Evolutionary conservation across 768 basidiomycete genomes (phyloP).

Genomic region (Trametes villosa): DNA sequence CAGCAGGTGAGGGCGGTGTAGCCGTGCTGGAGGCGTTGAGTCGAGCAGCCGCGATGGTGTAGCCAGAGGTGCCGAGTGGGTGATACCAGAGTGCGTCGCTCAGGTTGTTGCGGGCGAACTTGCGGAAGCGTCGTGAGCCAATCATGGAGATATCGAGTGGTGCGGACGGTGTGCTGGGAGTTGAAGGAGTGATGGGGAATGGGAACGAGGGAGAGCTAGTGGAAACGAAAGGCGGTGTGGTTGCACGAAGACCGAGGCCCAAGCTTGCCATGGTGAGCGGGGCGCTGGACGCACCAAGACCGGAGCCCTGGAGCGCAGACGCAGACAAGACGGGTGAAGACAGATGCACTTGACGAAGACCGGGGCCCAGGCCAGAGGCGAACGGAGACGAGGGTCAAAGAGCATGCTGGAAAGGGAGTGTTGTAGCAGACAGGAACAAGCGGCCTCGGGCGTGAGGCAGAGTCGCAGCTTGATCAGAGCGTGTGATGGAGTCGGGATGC

Average conservation of each 20-base stretch:
- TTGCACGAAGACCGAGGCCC: neutral
- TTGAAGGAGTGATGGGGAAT: neutral
- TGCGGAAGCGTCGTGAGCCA: slow-evolving; percentile 1
- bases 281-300: neutral
- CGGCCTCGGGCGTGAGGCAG: neutral
- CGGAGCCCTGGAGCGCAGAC: neutral
- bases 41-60: neutral
- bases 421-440: neutral
- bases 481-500: neutral
- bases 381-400: neutral
- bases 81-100: slow-evolving; percentile 8
- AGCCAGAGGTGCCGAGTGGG: slow-evolving; percentile 7
- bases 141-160: neutral
- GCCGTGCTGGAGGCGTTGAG: neutral
- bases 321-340: neutral
- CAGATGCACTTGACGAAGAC: neutral
- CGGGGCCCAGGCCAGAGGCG: neutral
- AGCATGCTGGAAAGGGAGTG: neutral
- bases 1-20: neutral
- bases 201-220: neutral
- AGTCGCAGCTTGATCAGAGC: neutral
- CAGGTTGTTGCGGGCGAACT: slow-evolving; percentile 6
- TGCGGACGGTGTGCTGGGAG: neutral
- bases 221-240: neutral
- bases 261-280: neutral